These are phyloP conservation scores for Pythium vanterpoolii DNA, from an alignment of 352 stramenopile genomes.

Conservation along the genomic window DNA sequence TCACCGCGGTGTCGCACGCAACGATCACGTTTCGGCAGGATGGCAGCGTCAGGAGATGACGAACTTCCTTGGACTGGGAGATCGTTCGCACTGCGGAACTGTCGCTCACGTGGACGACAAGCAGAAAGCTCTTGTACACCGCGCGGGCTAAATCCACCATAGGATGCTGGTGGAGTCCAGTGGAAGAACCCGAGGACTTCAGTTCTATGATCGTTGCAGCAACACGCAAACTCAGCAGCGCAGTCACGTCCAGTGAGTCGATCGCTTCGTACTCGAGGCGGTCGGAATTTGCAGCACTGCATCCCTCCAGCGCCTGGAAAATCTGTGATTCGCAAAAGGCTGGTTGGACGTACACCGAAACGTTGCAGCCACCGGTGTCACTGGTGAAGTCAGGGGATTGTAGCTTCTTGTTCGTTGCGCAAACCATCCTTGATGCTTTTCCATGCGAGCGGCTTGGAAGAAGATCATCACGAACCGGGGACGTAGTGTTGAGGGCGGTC, in stretches of 20 bases:
- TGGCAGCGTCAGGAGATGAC: slow-evolving; percentile 4
- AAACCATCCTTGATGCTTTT: background rate
- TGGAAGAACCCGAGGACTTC: background rate
- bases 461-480: background rate
- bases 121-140: slow-evolving; percentile 57
- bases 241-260: slow-evolving; percentile 41
- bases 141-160: slow-evolving; percentile 18
- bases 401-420: background rate
- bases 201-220: slow-evolving; percentile 6
- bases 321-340: slow-evolving; percentile 2
- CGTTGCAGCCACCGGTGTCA: background rate
- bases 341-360: slow-evolving; percentile 1
- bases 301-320: background rate
- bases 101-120: slow-evolving; percentile 28
- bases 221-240: slow-evolving; percentile 20
- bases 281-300: background rate
- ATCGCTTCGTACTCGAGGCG: slow-evolving; percentile 29
- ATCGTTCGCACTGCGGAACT: background rate
- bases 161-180: slow-evolving; percentile 20
- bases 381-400: background rate
- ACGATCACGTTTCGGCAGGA: slow-evolving; percentile 18
- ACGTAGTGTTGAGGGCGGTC: too few relatives aligned
- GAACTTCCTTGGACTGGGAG: background rate
- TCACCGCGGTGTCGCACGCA: slow-evolving; percentile 1
- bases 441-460: background rate